These are phyloP conservation scores for Madurella fahalii DNA, from an alignment of 2,329 filamentous ascomycete genomes.

Conservation along the genomic window DNA sequence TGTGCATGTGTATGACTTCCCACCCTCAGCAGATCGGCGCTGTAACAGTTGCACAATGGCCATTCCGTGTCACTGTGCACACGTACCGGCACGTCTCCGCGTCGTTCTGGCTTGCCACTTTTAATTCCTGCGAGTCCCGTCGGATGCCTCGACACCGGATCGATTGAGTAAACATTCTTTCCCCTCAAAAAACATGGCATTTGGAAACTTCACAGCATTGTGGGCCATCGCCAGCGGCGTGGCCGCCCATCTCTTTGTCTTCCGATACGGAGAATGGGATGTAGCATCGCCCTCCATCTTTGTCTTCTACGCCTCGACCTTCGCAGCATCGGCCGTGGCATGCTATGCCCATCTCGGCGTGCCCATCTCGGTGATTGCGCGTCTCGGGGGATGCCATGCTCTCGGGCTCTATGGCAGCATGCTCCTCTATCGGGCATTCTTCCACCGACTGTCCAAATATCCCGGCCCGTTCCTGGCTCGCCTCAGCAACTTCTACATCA, in stretches of 20 bases:
- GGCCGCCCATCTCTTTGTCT: constrained; percentile 9
- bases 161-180: neutral
- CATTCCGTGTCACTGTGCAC: no score
- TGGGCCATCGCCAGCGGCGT: constrained; percentile 10
- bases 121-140: no score
- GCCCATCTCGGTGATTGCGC: neutral
- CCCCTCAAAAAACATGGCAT: neutral
- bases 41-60: no score
- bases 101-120: no score
- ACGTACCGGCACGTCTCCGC: no score
- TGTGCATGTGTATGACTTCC: no score
- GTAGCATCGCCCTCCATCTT: constrained; percentile 17
- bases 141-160: neutral
- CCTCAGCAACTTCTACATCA: constrained; percentile 23
- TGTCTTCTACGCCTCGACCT: constrained; percentile 7
- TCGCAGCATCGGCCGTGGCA: neutral
- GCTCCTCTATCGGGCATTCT: constrained; percentile 23
- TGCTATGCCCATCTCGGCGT: neutral
- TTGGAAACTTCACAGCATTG: neutral
- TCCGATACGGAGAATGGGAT: constrained; percentile 19
- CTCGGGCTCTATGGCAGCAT: constrained; percentile 21
- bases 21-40: no score
- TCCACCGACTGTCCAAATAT: constrained; percentile 17
- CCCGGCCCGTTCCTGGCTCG: constrained; percentile 19
- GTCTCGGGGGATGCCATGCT: neutral